These are phyloP conservation scores for Skeletonema grethae DNA, from an alignment of 108 stramenopile species.

Conservation along the genomic window DNA sequence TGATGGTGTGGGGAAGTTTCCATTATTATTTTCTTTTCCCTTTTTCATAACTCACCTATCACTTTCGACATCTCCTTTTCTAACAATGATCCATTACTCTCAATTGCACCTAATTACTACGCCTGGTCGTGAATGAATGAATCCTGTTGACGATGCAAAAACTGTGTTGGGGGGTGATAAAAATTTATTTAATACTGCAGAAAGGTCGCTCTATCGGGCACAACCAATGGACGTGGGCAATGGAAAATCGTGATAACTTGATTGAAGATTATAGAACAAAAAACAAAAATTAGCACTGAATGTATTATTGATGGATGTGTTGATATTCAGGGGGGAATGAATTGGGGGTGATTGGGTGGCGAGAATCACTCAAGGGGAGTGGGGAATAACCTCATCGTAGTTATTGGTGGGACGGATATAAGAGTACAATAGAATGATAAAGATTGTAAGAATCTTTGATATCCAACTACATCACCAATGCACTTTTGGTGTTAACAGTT, in stretches of 20 bases:
- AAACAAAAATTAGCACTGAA: conserved; percentile 15
- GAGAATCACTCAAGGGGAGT: not conserved
- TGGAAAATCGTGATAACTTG: conserved; percentile 61
- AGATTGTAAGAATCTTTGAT: conserved; percentile 4
- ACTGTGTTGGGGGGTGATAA: not conserved
- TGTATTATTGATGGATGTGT: not conserved
- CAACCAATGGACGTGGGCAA: conserved; percentile 63
- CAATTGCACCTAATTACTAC: not conserved
- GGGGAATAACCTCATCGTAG: not conserved
- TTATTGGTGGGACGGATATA: not conserved
- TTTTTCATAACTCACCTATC: not conserved
- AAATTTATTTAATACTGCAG: conserved; percentile 4
- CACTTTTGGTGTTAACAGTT: not conserved
- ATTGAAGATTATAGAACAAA: conserved; percentile 34
- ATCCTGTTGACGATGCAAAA: not conserved
- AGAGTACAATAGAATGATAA: not conserved
- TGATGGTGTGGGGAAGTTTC: not conserved
- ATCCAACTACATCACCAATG: not conserved
- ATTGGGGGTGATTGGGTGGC: not conserved
- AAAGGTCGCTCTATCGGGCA: conserved; percentile 56
- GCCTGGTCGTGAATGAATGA: not conserved
- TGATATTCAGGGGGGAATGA: not conserved
- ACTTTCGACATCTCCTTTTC: not conserved
- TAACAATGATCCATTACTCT: not conserved
- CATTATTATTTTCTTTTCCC: not conserved